Base-by-base conservation (phyloP, 139 green algal species). In the Desmodesmus armatus region DNA sequence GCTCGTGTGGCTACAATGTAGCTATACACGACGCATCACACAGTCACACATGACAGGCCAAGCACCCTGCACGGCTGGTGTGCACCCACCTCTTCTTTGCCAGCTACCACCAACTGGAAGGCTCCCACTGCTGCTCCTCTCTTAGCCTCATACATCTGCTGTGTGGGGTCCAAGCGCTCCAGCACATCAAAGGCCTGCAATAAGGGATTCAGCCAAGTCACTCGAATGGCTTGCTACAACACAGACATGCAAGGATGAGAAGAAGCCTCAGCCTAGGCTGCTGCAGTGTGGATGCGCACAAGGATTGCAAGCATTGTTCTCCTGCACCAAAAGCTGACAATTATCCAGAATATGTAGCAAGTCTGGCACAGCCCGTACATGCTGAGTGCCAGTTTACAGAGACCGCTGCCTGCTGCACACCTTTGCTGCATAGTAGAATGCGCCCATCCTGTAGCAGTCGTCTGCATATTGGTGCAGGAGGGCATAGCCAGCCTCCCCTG, bases 121-220 rank as follows among this genome's bases (percentile, higher is more conserved):
- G 91, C 89, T 19, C 95, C 95, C 27, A 93, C 83, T 75, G 87
- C 92, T 2, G 94, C 93, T 35, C 94, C 95, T 31, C 93, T 90
- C 88, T 97, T 98, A 65, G 91, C 95, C 66, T 96, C 92, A 85
- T 91, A 94, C 87, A 95, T 95, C 44, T 96, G 91, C 13, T 91
- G 89, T 29, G 88, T 89, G 15, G 92, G 90, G 83, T 95, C 92
- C 15, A 97, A 53, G 23, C 94, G 89, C 89, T 97, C 95, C 25
- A 98, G 87, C 63, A 95, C 92, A 82, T 98, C 89, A 92, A 95
- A 96, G 5, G 92, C 93, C 74, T 94, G 73, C n/a, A n/a, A n/a
- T n/a, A n/a, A n/a, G n/a, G n/a, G n/a, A n/a, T n/a, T n/a, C n/a
- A n/a, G n/a, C n/a, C n/a, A n/a, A n/a, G n/a, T n/a, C n/a, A n/a